Evolutionary conservation across 73 alveolate genomes (phyloP).

Genomic region (Halteria grandinella): DNA sequence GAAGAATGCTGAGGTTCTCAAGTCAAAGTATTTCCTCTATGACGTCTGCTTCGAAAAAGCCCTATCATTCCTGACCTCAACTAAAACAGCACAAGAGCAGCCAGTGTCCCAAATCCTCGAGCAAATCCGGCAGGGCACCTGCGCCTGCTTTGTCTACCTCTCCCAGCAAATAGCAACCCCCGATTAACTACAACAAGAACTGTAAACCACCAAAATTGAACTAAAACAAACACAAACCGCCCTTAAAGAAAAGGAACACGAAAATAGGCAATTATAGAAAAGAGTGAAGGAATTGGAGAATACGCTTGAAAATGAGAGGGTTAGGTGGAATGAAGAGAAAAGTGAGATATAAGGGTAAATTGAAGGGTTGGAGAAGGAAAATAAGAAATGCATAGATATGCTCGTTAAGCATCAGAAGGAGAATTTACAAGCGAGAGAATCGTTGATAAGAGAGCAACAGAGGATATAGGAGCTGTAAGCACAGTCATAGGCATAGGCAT

Average conservation of each 20-base stretch:
- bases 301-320: slow-evolving; percentile 26
- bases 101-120: neutral
- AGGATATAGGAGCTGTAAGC: no score
- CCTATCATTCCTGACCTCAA: neutral
- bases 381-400: slow-evolving; percentile 56
- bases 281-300: neutral
- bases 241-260: neutral
- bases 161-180: neutral
- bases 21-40: slow-evolving; percentile 16
- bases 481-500: no score
- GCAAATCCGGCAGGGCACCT: slow-evolving; percentile 4
- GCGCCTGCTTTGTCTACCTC: slow-evolving; percentile 8
- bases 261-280: neutral
- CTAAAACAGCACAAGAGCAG: no score
- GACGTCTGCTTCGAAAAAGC: slow-evolving; percentile 62
- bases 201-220: neutral
- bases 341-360: slow-evolving; percentile 25
- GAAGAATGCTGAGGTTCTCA: slow-evolving; percentile 36
- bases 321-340: neutral
- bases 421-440: no score
- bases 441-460: no score
- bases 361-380: slow-evolving; percentile 57
- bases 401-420: slow-evolving; percentile 65
- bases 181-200: neutral
- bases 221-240: neutral